Conservation (phyloP, 2,329 filamentous ascomycete genomes). For the Exophiala sp. region DNA sequence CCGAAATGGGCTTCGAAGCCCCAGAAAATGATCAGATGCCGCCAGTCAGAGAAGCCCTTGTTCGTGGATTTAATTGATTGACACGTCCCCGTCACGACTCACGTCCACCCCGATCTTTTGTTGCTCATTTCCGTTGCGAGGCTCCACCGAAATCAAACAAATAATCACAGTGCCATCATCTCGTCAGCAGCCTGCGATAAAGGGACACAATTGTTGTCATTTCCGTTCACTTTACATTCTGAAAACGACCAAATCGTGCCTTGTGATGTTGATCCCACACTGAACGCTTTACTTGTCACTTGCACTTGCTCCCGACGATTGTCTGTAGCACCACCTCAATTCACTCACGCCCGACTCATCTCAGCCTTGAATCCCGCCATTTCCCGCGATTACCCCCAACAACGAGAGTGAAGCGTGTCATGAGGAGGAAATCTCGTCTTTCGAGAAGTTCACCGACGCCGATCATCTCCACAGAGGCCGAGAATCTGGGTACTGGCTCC, state of each 20-base stretch:
- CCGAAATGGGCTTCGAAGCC: conserved; percentile 3
- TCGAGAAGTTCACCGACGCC: conserved; percentile 16
- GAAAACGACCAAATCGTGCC: too few species aligned
- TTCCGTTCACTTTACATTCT: not conserved
- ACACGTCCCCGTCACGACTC: not conserved
- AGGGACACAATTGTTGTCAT: conserved; percentile 4
- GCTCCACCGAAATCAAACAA: conserved; percentile 25
- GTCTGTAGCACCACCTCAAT: not conserved
- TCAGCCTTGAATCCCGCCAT: not conserved
- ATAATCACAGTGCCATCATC: conserved; percentile 16
- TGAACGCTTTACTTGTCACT: not conserved
- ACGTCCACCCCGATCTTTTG: not conserved
- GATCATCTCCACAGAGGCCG: conserved; percentile 3
- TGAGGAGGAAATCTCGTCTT: conserved; percentile 22
- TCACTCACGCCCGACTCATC: not conserved
- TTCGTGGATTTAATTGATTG: not conserved
- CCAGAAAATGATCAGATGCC: not conserved
- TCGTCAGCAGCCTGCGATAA: conserved; percentile 7
- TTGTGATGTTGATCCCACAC: not conserved
- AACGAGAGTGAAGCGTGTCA: conserved; percentile 12
- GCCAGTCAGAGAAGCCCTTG: not conserved
- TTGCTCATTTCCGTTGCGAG: conserved; percentile 2
- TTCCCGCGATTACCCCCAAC: not conserved
- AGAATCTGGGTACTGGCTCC: not conserved
- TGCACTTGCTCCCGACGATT: conserved; percentile 2